Conservation (phyloP, 1,284 basidiomycete species). For the Agroathelia rolfsii region DNA sequence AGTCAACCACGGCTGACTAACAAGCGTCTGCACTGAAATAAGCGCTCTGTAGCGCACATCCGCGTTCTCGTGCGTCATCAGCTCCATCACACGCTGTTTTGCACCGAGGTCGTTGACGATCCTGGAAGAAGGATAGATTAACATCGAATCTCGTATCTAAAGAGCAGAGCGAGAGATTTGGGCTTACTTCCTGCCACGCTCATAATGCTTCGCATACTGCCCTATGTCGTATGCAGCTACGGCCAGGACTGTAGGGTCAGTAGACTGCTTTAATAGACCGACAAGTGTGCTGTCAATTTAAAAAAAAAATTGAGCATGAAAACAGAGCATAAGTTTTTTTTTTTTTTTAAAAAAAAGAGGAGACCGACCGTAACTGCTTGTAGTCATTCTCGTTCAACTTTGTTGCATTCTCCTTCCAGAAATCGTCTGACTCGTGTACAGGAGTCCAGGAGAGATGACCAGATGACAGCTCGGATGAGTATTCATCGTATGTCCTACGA, state of each 20-base stretch:
- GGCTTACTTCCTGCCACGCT: constrained; percentile 81
- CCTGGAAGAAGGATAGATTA: constrained; percentile 28
- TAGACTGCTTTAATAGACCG: constrained; percentile 59
- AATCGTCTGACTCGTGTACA: constrained; percentile 91
- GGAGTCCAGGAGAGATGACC: constrained; percentile 93
- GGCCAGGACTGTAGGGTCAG: constrained; percentile 70
- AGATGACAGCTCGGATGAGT: constrained; percentile 81
- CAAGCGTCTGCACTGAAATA: constrained; percentile 72
- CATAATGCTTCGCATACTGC: constrained; percentile 86
- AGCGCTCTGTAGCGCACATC: constrained; percentile 91
- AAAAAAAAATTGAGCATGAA: constrained; percentile 1
- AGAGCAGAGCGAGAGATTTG: constrained; percentile 1
- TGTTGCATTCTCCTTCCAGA: constrained; percentile 92
- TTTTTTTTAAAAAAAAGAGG: constrained; percentile 1
- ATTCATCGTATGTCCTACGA: constrained; percentile 88
- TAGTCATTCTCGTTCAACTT: constrained; percentile 78
- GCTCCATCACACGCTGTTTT: constrained; percentile 88
- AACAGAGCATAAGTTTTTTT: too few relatives aligned
- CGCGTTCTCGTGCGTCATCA: constrained; percentile 83
- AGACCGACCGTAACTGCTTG: constrained; percentile 66
- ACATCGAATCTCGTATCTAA: constrained; percentile 1
- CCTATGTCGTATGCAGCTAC: constrained; percentile 91
- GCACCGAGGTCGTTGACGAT: constrained; percentile 76
- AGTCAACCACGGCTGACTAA: constrained; percentile 69
- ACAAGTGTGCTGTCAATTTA: constrained; percentile 54